Evolutionary conservation across 352 stramenopile species (phyloP).

Genomic region (Globisporangium apiculatum): DNA sequence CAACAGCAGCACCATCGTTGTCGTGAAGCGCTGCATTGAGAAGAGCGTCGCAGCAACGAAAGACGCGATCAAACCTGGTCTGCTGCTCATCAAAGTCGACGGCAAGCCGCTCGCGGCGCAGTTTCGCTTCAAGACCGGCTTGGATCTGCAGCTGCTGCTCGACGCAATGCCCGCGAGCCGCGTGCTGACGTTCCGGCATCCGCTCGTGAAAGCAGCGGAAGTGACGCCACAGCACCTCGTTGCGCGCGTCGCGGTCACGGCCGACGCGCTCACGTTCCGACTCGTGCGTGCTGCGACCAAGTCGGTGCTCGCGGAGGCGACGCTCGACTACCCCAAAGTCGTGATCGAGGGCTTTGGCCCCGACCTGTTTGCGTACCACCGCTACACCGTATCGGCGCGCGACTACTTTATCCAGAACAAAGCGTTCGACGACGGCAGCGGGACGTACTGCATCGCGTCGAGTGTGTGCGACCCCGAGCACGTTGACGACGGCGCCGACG

Average conservation of each 20-base stretch:
- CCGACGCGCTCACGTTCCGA: conserved; percentile 56
- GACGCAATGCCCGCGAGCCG: conserved; percentile 40
- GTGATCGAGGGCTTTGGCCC: conserved; percentile 68
- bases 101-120: conserved; percentile 44
- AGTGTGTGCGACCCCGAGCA: conserved; percentile 33
- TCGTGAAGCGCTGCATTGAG: conserved; percentile 31
- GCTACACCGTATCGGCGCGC: conserved; percentile 51
- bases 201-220: conserved; percentile 38
- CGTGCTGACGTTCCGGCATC: conserved; percentile 79
- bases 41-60: conserved; percentile 61
- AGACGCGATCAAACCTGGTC: conserved; percentile 56
- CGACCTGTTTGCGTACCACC: conserved; percentile 75
- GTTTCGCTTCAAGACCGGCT: conserved; percentile 37
- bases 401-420: conserved; percentile 82
- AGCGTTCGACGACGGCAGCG: conserved; percentile 20
- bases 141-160: conserved; percentile 50
- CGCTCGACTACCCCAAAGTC: conserved; percentile 41
- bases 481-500: conserved; percentile 2
- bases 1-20: conserved; percentile 28
- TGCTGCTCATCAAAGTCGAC: conserved; percentile 70
- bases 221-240: conserved; percentile 52
- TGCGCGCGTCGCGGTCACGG: conserved; percentile 38
- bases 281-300: conserved; percentile 65
- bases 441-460: conserved; percentile 69
- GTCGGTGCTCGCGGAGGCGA: conserved; percentile 47